These are phyloP conservation scores for Colletotrichum sp. DNA, from an alignment of 2,329 filamentous ascomycete genomes.

Conservation along the genomic window DNA sequence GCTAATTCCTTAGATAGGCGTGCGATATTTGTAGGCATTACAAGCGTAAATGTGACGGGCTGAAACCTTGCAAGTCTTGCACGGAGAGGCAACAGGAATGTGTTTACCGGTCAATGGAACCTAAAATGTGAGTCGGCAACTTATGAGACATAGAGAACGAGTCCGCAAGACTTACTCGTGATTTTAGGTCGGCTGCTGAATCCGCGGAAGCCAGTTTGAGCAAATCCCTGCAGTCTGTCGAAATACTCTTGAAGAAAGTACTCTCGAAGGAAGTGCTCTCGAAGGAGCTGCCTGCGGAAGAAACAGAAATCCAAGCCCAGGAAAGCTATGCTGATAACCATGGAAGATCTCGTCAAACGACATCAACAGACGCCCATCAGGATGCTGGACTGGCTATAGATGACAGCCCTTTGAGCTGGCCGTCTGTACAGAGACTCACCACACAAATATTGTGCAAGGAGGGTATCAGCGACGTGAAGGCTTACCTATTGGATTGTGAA, in stretches of 20 bases:
- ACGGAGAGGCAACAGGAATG: neutral
- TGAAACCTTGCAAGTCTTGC: neutral
- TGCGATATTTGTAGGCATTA: neutral
- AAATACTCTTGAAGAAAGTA: neutral
- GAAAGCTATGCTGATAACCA: neutral
- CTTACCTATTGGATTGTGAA: neutral
- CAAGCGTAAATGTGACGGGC: neutral
- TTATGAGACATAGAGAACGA: neutral
- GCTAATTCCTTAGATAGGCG: neutral
- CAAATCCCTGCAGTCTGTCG: neutral
- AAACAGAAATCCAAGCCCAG: neutral
- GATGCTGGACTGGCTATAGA: neutral
- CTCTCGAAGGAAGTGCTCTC: too few species aligned
- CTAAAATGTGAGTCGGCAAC: neutral
- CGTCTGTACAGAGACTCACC: neutral
- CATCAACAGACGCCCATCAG: neutral
- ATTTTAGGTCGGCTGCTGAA: neutral
- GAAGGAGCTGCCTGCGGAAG: neutral
- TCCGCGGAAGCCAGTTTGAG: neutral
- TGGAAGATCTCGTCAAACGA: neutral
- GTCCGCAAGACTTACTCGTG: neutral
- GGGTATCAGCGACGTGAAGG: neutral
- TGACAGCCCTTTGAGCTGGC: neutral
- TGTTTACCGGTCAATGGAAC: neutral
- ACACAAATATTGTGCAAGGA: neutral